These are phyloP conservation scores for Hypoxylon lenormandii DNA, from an alignment of 495 filamentous ascomycete genomes.

Conservation along the genomic window DNA sequence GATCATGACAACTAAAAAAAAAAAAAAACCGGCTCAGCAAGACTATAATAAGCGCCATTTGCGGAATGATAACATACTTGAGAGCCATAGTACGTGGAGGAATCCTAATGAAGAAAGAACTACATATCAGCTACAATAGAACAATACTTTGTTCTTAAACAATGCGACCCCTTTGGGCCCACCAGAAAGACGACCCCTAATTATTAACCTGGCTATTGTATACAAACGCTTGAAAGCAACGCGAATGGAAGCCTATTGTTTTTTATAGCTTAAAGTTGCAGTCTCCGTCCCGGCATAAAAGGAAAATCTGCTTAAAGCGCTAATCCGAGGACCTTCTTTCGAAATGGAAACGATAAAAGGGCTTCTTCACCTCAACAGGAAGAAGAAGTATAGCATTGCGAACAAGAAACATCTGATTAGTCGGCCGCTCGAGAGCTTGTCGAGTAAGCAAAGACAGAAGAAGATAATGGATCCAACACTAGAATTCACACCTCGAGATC, in stretches of 20 bases:
- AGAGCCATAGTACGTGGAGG: too few relatives aligned
- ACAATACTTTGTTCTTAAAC: constrained; percentile 3
- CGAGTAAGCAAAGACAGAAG: constrained; percentile 3
- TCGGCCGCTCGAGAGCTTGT: constrained; percentile 1
- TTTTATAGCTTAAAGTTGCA: neutral
- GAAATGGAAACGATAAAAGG: constrained; percentile 28
- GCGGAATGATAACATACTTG: too few relatives aligned
- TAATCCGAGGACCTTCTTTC: neutral
- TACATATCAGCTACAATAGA: neutral
- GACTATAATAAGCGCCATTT: too few relatives aligned
- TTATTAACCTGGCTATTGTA: neutral
- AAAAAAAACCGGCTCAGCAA: too few relatives aligned
- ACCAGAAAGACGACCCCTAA: too few relatives aligned
- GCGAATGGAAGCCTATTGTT: too few relatives aligned
- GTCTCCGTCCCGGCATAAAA: neutral
- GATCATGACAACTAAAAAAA: too few relatives aligned
- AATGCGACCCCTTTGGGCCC: neutral
- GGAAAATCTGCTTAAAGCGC: too few relatives aligned
- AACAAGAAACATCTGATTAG: neutral
- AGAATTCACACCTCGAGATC: constrained; percentile 23
- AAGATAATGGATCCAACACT: neutral
- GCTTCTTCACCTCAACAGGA: neutral
- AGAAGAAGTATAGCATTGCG: neutral
- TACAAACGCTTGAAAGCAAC: neutral
- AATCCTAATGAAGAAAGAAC: too few relatives aligned